These are phyloP conservation scores for Pisolithus albus DNA, from an alignment of 768 basidiomycete species.

Conservation along the genomic window DNA sequence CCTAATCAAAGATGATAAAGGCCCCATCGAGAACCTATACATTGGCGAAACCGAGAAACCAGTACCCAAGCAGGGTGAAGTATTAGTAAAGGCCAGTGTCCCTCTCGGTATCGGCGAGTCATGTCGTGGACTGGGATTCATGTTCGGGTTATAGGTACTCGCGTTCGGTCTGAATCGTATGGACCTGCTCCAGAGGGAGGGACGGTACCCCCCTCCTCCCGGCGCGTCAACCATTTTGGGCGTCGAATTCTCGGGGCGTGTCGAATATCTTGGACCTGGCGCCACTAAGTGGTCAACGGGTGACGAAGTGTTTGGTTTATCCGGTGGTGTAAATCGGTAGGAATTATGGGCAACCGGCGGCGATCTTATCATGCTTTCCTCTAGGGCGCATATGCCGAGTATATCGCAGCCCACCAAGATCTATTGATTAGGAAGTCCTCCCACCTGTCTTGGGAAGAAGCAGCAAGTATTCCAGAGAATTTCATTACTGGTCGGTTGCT, in stretches of 20 bases:
- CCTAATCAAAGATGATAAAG: slow-evolving; percentile 68
- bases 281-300: slow-evolving; percentile 51
- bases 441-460: slow-evolving; percentile 73
- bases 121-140: no score
- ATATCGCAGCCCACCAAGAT: slow-evolving; percentile 57
- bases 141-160: slow-evolving; percentile 43
- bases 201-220: slow-evolving; percentile 71
- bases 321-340: slow-evolving; percentile 57
- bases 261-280: slow-evolving; percentile 47
- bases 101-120: no score
- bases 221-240: slow-evolving; percentile 72
- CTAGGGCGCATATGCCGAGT: slow-evolving; percentile 90
- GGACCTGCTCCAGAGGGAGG: slow-evolving; percentile 72
- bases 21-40: slow-evolving; percentile 71
- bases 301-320: slow-evolving; percentile 74
- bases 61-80: slow-evolving; percentile 46
- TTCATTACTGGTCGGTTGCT: slow-evolving; percentile 68
- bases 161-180: slow-evolving; percentile 87
- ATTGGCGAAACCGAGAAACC: slow-evolving; percentile 68
- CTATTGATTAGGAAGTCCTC: slow-evolving; percentile 71
- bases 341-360: not conserved
- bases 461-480: slow-evolving; percentile 82
- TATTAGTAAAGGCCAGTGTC: slow-evolving; percentile 67
- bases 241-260: slow-evolving; percentile 76
- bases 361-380: slow-evolving; percentile 1